Evolutionary conservation across 345 rosid species (phyloP), one percentile per base, ranked within the genome.

Genomic region (Microthlaspi erraticum): DNA sequence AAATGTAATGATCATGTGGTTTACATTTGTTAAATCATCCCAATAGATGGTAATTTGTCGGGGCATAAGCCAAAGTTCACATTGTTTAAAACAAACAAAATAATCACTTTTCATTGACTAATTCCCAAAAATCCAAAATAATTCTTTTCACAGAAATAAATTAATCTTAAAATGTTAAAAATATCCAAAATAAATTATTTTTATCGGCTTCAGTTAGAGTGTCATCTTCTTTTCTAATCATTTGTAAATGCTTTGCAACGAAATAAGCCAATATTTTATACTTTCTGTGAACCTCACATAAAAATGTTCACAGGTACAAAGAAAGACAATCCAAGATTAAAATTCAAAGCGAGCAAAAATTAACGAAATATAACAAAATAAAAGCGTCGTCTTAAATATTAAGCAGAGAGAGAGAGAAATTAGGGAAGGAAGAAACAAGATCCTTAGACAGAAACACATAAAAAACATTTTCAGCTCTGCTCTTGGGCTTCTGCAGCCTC

Each of bases 401-500:
- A 68, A 68, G 70, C 68, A 61, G 54, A 31, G 36, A 52, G 31
- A 39, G 29, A 26, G 29, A 26, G 29, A 3, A 3, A 23, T 23
- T 10, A 56, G 31, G n/a, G 8, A 45, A 44, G 13, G 33, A 52
- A 67, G 66, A 66, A 16, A 74, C 23, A 18, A 33, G 56, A 38
- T 71, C 29, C 2, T 42, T 17, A n/a, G 17, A 53, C 48, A 53
- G 43, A 18, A 56, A 63, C 12, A 48, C 14, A 45, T 20, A 10
- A 46, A 56, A 17, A 48, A 29, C 31, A 7, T 17, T n/a, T 43
- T 81, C 53, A 84, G 70, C 58, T 79, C 70, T 81, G 83, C 73
- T 86, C 88, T 76, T 84, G 87, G 6, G 66, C 73, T 38, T 81
- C 84, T 5, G 68, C 82, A 60, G 45, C 82, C 20, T 83, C 84